Evolutionary conservation across 2,329 filamentous ascomycete species (phyloP), one percentile per base, ranked within the genome.

Genomic region (Ascochyta fabae): DNA sequence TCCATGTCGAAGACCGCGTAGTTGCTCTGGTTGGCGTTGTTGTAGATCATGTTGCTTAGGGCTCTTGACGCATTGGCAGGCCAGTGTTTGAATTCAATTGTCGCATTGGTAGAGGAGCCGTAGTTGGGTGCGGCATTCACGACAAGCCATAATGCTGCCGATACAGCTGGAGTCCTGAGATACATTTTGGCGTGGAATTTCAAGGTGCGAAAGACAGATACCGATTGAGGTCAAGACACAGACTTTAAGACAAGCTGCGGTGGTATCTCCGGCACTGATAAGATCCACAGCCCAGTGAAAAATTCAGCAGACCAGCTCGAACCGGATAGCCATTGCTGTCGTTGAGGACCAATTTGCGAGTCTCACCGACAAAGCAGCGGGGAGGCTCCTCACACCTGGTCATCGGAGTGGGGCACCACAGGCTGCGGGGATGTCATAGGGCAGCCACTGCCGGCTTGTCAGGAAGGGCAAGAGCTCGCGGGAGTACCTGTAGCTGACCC

Each of bases 1-100:
- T 72, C 69, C 66, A 69, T 70, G 53, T 72, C 69, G 53, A 72
- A 70, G 38, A 70, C 64, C 6, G 69, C 69, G 38, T 68, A 70
- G 57, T 68, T 68, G 61, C 65, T 69, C 49, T 69, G 64, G 44
- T 72, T 70, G 15, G 69, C 69, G 31, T 70, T 72, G 22, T 59
- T 60, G 22, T 49, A 22, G 35, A 72, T 72, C 69, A 72, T 72
- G 39, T 59, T 56, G 41, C 62, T 61, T 22, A 72, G 63, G n/a
- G 64, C 60, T 43, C 53, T 58, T 33, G 65, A 67, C 42, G 68
- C 67, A 36, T 65, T 62, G 26, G 61, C 58, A 24, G 69, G 69
- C 69, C 68, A 72, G 42, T 64, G 56, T 48, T 65, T 50, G 35
- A 70, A 58, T 35, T 66, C 61, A 4, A 62, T 45, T 31, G 62